Evolutionary conservation across 306 rosid genomes (phyloP).

Genomic region (Aeschynomene evenia): DNA sequence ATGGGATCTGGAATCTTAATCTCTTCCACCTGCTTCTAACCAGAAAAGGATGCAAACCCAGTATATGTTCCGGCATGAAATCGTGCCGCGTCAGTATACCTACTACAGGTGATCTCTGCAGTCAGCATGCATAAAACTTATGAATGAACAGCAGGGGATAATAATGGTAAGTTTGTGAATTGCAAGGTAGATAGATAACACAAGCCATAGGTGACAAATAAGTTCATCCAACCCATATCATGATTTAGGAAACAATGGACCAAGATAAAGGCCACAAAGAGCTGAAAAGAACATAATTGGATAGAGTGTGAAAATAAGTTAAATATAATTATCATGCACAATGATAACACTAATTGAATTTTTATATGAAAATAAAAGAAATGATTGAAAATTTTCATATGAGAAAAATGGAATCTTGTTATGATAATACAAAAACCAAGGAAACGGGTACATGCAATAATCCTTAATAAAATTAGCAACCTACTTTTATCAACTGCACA

Average conservation of each 20-base stretch:
- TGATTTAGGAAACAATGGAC: not conserved
- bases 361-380: not conserved
- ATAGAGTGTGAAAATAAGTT: not conserved
- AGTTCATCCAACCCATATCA: not conserved
- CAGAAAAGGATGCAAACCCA: slow-evolving; percentile 70
- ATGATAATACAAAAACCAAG: not conserved
- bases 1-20: slow-evolving; percentile 50
- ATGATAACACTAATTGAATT: not conserved
- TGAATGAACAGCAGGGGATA: not conserved
- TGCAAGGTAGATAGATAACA: not conserved
- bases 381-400: not conserved
- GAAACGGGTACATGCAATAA: not conserved
- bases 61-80: slow-evolving; percentile 83
- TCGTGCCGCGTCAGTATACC: slow-evolving; percentile 91
- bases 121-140: slow-evolving; percentile 24
- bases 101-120: slow-evolving; percentile 81
- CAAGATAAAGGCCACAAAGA: not conserved
- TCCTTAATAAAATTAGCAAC: not conserved
- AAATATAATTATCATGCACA: not conserved
- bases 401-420: not conserved
- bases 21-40: slow-evolving; percentile 70
- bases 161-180: not conserved
- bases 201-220: not conserved
- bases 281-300: not conserved
- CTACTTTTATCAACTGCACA: not conserved